Evolutionary conservation across 2,329 filamentous ascomycete species (phyloP).

Genomic region (Xylaria sp.): DNA sequence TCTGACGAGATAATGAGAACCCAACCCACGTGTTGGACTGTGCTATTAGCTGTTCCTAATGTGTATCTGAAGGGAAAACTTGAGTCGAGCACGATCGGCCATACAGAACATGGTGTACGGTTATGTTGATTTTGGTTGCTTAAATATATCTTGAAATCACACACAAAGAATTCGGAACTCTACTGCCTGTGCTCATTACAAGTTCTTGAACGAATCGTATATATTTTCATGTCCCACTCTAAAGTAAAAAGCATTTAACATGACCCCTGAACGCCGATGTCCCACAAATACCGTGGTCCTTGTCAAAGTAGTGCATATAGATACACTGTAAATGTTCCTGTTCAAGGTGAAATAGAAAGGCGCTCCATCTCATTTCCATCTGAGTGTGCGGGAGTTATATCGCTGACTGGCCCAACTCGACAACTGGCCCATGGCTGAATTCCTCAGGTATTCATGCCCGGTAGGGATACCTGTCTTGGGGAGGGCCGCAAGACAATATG

Average conservation of each 20-base stretch:
- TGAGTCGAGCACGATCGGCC: constrained; percentile 13
- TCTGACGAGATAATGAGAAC: constrained; percentile 32
- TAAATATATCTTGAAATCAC: constrained; percentile 30
- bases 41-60: constrained; percentile 38
- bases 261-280: constrained; percentile 43
- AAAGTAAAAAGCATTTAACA: constrained; percentile 24
- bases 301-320: constrained; percentile 40
- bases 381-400: constrained; percentile 6
- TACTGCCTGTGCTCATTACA: neutral
- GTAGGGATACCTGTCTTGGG: neutral
- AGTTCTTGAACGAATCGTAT: constrained; percentile 28
- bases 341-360: neutral
- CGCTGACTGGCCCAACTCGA: constrained; percentile 11
- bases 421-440: neutral
- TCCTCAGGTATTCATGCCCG: neutral
- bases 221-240: constrained; percentile 36
- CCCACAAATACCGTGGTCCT: constrained; percentile 38
- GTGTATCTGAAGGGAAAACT: constrained; percentile 27
- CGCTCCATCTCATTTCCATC: neutral
- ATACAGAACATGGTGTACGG: constrained; percentile 17
- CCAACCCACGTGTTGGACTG: constrained; percentile 28
- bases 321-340: constrained; percentile 35
- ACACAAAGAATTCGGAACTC: neutral
- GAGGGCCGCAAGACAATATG: neutral
- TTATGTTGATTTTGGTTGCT: constrained; percentile 24